Conservation (phyloP, 257 asterid species). For the Solanum pimpinellifolium region DNA sequence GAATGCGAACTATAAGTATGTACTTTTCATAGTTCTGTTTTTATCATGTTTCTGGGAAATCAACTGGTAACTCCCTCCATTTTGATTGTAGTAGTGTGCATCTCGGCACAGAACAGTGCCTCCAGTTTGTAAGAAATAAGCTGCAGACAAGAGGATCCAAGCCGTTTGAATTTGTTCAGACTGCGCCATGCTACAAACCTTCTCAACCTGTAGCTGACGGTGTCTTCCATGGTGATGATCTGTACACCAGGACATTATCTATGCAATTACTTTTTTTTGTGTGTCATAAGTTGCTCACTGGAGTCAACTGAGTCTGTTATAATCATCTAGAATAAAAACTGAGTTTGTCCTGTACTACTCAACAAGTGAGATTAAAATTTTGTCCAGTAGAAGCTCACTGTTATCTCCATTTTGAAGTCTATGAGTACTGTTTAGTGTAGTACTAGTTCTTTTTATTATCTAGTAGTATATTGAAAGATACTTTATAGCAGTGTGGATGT, state of each 20-base stretch:
- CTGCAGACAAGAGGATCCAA: slow-evolving; percentile 45
- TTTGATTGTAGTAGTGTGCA: slow-evolving; percentile 43
- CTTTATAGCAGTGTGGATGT: background rate
- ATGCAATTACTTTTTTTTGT: background rate
- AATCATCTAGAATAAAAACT: background rate
- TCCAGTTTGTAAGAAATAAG: slow-evolving; percentile 31
- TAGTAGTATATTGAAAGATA: background rate
- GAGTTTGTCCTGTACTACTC: background rate
- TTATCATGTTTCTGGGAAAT: background rate
- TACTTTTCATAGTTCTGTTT: background rate
- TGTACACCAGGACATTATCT: background rate
- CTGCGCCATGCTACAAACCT: slow-evolving; percentile 37
- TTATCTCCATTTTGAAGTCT: background rate
- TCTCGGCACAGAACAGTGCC: slow-evolving; percentile 44
- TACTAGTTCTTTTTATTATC: background rate
- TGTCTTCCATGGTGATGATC: slow-evolving; percentile 5
- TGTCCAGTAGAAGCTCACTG: background rate
- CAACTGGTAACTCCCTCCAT: background rate
- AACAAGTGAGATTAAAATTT: background rate
- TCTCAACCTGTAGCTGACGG: background rate
- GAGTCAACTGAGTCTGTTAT: background rate
- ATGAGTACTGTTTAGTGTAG: background rate
- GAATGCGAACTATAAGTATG: slow-evolving; percentile 46
- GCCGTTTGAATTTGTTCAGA: slow-evolving; percentile 60
- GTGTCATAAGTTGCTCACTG: background rate